Percentiles rank a stretch among this genome's conserved stretches.
Conservation (phyloP, 2,329 filamentous ascomycete species). For the Claviceps paspali region DNA sequence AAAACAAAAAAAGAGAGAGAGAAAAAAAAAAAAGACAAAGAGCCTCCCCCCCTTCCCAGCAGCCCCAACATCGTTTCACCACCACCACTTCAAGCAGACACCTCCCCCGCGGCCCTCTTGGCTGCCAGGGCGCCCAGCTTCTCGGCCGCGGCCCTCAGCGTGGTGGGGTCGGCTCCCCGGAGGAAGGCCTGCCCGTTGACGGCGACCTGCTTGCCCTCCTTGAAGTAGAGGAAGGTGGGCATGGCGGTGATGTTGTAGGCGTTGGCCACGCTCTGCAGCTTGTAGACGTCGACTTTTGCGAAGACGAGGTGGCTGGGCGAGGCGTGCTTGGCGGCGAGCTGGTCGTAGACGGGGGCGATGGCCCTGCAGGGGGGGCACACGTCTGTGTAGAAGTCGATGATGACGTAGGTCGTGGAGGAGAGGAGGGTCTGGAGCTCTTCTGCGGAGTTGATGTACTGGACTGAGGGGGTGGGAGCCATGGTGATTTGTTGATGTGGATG, state of each 20-base stretch:
- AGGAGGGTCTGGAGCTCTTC: constrained; percentile 23
- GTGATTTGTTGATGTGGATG: too few species aligned
- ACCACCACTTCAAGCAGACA: not conserved
- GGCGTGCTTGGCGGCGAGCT: constrained; percentile 18
- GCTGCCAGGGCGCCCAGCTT: constrained; percentile 22
- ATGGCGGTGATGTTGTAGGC: constrained; percentile 75
- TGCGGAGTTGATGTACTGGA: constrained; percentile 16
- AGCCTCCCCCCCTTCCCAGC: not conserved
- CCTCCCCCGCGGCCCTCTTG: constrained; percentile 14
- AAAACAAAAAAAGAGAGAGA: too few species aligned
- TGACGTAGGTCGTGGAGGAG: constrained; percentile 24
- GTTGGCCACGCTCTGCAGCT: constrained; percentile 27
- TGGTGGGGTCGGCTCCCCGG: constrained; percentile 18
- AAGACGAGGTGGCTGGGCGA: constrained; percentile 10
- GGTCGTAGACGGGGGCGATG: constrained; percentile 37
- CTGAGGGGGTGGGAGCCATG: too few species aligned
- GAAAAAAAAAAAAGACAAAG: not conserved
- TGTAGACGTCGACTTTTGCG: constrained; percentile 11
- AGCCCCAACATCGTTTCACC: not conserved
- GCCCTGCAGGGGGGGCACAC: constrained; percentile 36
- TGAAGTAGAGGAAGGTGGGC: constrained; percentile 86
- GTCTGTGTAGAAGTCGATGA: constrained; percentile 34
- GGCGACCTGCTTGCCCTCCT: constrained; percentile 39
- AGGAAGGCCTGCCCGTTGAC: constrained; percentile 18
- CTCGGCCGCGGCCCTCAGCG: constrained; percentile 19